Percentiles rank a stretch among this genome's conserved stretches.
These are phyloP conservation scores for Testicularia cyperi DNA, from an alignment of 1,284 basidiomycete species.

Conservation along the genomic window DNA sequence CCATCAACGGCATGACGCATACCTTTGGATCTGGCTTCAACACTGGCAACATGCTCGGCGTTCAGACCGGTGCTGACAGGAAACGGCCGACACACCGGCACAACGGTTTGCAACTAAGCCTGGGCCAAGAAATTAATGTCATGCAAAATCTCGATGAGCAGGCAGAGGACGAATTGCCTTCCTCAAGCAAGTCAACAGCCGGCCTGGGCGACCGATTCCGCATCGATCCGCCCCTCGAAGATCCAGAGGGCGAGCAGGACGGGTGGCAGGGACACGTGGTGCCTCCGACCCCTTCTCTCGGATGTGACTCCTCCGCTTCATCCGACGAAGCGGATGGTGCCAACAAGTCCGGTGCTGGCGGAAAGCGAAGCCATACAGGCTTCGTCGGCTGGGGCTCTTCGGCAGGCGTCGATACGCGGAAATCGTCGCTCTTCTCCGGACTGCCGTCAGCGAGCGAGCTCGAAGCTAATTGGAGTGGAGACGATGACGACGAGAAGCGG, in stretches of 20 bases:
- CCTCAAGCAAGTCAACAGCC: slow-evolving; percentile 17
- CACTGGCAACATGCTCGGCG: slow-evolving; percentile 18
- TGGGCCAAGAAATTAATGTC: slow-evolving; percentile 37
- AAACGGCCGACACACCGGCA: slow-evolving; percentile 28
- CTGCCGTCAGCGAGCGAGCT: slow-evolving; percentile 17
- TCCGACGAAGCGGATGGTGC: slow-evolving; percentile 5
- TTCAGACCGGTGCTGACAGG: slow-evolving; percentile 19
- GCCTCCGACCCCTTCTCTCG: slow-evolving; percentile 28
- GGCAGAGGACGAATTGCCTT: slow-evolving; percentile 22
- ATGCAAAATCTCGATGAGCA: slow-evolving; percentile 38
- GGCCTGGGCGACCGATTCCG: slow-evolving; percentile 8
- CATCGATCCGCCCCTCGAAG: slow-evolving; percentile 12
- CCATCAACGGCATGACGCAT: slow-evolving; percentile 2
- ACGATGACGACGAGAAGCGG: slow-evolving; percentile 30
- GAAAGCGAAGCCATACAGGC: slow-evolving; percentile 1
- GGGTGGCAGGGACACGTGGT: slow-evolving; percentile 32
- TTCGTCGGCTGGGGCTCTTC: slow-evolving; percentile 26
- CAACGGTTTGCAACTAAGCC: slow-evolving; percentile 36
- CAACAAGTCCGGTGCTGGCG: background rate
- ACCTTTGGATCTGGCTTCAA: slow-evolving; percentile 15
- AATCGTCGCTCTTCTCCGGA: slow-evolving; percentile 20
- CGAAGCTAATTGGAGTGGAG: slow-evolving; percentile 37
- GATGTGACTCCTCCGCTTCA: slow-evolving; percentile 22
- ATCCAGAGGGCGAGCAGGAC: background rate
- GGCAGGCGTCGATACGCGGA: slow-evolving; percentile 5